A percentile compares a stretch with the other conserved stretches of the same genome.
Evolutionary conservation across 2,329 filamentous ascomycete species (phyloP).

Genomic region (Emmonsiellopsis sp.): DNA sequence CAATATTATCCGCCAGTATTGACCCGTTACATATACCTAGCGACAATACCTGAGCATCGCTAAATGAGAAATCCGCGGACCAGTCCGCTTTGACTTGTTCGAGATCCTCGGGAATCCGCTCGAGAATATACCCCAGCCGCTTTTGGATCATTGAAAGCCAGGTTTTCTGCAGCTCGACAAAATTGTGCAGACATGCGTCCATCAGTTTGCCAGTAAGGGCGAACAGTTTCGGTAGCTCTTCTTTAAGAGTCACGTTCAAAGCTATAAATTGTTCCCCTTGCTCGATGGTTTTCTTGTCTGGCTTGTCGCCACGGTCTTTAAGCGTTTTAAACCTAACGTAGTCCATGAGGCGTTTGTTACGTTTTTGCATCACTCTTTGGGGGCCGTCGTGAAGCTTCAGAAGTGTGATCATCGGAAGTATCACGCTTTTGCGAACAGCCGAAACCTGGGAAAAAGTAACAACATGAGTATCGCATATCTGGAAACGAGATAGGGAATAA

Average conservation of each 20-base stretch:
- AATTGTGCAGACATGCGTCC: conserved; percentile 70
- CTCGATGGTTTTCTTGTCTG: conserved; percentile 76
- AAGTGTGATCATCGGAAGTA: conserved; percentile 70
- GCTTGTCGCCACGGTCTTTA: conserved; percentile 70
- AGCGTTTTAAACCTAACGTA: conserved; percentile 74
- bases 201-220: conserved; percentile 71
- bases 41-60: conserved; percentile 60
- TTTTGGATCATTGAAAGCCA: conserved; percentile 81
- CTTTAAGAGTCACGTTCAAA: conserved; percentile 85
- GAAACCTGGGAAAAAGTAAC: conserved; percentile 32
- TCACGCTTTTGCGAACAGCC: conserved; percentile 69
- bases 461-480: neutral
- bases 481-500: neutral
- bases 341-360: conserved; percentile 82
- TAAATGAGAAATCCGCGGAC: conserved; percentile 65
- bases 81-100: conserved; percentile 69
- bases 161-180: conserved; percentile 70
- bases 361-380: conserved; percentile 84
- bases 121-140: conserved; percentile 61
- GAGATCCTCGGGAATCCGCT: conserved; percentile 55
- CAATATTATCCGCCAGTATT: conserved; percentile 48
- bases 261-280: conserved; percentile 82
- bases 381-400: conserved; percentile 76
- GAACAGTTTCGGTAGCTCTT: conserved; percentile 81
- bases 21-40: conserved; percentile 71